Evolutionary conservation across 805 yeast genomes (phyloP).

Genomic region (Ogataea ganodermae): DNA sequence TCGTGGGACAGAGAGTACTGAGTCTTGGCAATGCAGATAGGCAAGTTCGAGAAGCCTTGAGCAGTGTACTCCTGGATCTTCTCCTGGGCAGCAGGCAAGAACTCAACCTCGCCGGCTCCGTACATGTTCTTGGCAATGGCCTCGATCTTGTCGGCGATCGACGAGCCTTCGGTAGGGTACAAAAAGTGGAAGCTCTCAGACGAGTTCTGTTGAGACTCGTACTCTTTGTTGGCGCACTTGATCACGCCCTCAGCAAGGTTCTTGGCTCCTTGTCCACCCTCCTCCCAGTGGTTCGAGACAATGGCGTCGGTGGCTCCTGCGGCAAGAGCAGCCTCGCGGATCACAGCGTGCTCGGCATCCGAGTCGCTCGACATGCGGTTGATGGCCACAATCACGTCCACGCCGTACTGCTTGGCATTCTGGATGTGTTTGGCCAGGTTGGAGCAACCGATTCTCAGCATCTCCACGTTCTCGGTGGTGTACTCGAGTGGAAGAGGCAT

Average conservation of each 20-base stretch:
- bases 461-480: slow-evolving; percentile 75
- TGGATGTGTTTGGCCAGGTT: slow-evolving; percentile 88
- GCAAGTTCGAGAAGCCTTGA: slow-evolving; percentile 89
- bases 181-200: slow-evolving; percentile 57
- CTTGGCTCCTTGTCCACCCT: slow-evolving; percentile 91
- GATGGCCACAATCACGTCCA: slow-evolving; percentile 94
- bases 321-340: slow-evolving; percentile 73
- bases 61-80: slow-evolving; percentile 79
- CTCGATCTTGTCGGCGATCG: slow-evolving; percentile 78
- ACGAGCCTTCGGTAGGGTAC: slow-evolving; percentile 62
- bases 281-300: slow-evolving; percentile 90
- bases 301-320: slow-evolving; percentile 97
- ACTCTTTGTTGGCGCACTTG: slow-evolving; percentile 56
- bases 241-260: slow-evolving; percentile 83
- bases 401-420: slow-evolving; percentile 80
- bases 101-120: slow-evolving; percentile 85
- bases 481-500: slow-evolving; percentile 82
- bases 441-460: slow-evolving; percentile 76
- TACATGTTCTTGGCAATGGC: slow-evolving; percentile 87
- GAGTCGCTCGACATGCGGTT: slow-evolving; percentile 86
- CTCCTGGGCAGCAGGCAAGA: slow-evolving; percentile 75
- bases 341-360: slow-evolving; percentile 73
- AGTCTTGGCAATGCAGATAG: slow-evolving; percentile 96
- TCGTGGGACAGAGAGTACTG: slow-evolving; percentile 96
- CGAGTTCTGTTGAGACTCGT: slow-evolving; percentile 38